These are phyloP conservation scores for Fistulina hepatica DNA, from an alignment of 1,284 basidiomycete species.

Conservation along the genomic window DNA sequence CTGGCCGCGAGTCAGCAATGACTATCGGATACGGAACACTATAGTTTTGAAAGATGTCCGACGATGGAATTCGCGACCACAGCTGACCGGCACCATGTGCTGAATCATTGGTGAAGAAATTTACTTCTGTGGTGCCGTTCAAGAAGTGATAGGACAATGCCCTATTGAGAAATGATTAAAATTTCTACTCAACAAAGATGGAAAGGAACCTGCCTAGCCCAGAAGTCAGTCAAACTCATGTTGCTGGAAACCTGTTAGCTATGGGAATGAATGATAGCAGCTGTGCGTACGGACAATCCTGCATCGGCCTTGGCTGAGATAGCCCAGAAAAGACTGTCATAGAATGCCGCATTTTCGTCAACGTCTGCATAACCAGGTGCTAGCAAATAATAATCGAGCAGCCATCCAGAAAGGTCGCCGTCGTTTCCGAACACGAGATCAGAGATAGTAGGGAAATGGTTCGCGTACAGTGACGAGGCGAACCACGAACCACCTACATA, in stretches of 20 bases:
- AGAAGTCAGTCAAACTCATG: conserved; percentile 51
- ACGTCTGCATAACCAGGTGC: conserved; percentile 39
- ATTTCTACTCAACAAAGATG: no score
- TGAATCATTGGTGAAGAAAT: conserved; percentile 49
- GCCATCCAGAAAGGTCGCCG: conserved; percentile 39
- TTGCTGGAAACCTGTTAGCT: conserved; percentile 33
- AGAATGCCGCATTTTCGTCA: conserved; percentile 42
- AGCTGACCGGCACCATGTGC: conserved; percentile 56
- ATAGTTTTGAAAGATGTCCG: conserved; percentile 35
- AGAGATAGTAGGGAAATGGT: conserved; percentile 42
- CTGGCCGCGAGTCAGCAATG: conserved; percentile 41
- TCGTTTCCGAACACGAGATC: conserved; percentile 47
- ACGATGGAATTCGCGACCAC: conserved; percentile 44
- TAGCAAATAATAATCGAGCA: conserved; percentile 43
- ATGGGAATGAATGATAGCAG: conserved; percentile 1
- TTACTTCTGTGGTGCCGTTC: conserved; percentile 43
- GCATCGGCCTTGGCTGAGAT: conserved; percentile 43
- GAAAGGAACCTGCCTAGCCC: conserved; percentile 52
- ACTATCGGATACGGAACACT: conserved; percentile 48
- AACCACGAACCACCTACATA: conserved; percentile 59
- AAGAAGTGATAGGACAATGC: conserved; percentile 62
- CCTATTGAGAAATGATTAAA: no score
- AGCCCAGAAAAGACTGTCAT: conserved; percentile 47
- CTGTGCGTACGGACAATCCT: conserved; percentile 34
- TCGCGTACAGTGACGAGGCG: conserved; percentile 43